Evolutionary conservation across 495 filamentous ascomycete species (phyloP).

Genomic region (Podospora anserina): DNA sequence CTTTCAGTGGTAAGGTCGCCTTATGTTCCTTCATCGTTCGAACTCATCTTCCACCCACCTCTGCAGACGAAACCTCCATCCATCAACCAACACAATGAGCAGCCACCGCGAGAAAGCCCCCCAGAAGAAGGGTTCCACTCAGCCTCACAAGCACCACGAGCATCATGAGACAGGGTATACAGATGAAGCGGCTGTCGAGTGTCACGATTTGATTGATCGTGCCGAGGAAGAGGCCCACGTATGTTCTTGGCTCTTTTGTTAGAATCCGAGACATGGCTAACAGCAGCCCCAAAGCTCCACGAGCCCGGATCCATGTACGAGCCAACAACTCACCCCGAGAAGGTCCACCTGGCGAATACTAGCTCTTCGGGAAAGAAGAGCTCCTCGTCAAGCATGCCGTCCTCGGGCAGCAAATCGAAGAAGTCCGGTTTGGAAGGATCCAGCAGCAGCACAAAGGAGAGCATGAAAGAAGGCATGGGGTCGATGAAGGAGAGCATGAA

Average conservation of each 20-base stretch:
- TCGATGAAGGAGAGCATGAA: conserved; percentile 18
- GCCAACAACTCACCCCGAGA: neutral
- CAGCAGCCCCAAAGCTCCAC: conserved; percentile 15
- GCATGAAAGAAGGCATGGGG: conserved; percentile 15
- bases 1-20: neutral
- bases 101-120: conserved; percentile 2
- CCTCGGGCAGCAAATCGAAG: conserved; percentile 3
- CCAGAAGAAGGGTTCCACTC: conserved; percentile 6
- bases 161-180: conserved; percentile 28
- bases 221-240: conserved; percentile 34
- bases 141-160: conserved; percentile 14
- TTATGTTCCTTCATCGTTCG: neutral
- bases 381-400: neutral
- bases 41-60: neutral
- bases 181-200: conserved; percentile 28
- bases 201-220: conserved; percentile 31
- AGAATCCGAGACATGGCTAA: neutral
- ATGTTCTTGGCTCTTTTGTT: neutral
- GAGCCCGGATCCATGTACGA: conserved; percentile 25
- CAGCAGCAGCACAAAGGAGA: neutral
- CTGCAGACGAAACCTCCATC: neutral
- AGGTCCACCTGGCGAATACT: neutral
- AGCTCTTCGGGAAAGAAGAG: conserved; percentile 7
- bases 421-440: conserved; percentile 16
- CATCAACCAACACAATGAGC: conserved; percentile 1